A percentile compares a stretch with the other conserved stretches of the same genome.
phyloP scores from a whole-genome alignment of 805 yeast genomes.

The Candida ipomoeae region DNA sequence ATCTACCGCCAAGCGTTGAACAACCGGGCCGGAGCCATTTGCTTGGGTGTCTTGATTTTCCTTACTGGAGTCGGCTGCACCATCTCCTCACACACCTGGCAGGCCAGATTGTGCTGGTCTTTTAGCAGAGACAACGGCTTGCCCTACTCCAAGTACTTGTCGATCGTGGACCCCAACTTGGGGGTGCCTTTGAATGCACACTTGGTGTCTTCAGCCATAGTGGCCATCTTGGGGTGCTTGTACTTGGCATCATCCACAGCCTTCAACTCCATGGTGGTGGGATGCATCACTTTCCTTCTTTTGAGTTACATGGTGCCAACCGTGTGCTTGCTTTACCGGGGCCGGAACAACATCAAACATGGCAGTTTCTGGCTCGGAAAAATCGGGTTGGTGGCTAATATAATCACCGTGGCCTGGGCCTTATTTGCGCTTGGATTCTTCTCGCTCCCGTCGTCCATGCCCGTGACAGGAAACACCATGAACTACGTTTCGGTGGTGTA shows the following conservation, averaged over 20 bases:
- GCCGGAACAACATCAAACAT: conserved; percentile 35
- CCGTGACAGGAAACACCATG: conserved; percentile 26
- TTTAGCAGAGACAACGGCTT: conserved; percentile 42
- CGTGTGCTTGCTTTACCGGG: conserved; percentile 30
- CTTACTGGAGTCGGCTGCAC: conserved; percentile 38
- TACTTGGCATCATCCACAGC: conserved; percentile 37
- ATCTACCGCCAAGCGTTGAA: conserved; percentile 37
- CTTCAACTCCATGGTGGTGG: conserved; percentile 37
- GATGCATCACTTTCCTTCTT: conserved; percentile 37
- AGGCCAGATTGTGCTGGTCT: conserved; percentile 42
- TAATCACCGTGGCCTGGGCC: conserved; percentile 32
- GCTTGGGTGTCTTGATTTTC: conserved; percentile 32
- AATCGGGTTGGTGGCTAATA: conserved; percentile 31
- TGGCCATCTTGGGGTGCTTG: conserved; percentile 35
- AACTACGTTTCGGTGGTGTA: conserved; percentile 27
- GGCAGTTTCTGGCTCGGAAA: conserved; percentile 43
- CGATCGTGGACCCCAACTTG: conserved; percentile 34
- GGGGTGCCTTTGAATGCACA: conserved; percentile 41
- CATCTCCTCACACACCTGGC: conserved; percentile 41
- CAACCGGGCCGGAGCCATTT: conserved; percentile 33
- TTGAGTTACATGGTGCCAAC: conserved; percentile 37
- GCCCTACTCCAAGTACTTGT: conserved; percentile 37
- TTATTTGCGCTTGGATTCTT: conserved; percentile 36
- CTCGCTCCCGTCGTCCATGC: conserved; percentile 34
- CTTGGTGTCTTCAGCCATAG: conserved; percentile 30